Conservation (phyloP, 2,329 filamentous ascomycete genomes). For the Trichophyton verrucosum region DNA sequence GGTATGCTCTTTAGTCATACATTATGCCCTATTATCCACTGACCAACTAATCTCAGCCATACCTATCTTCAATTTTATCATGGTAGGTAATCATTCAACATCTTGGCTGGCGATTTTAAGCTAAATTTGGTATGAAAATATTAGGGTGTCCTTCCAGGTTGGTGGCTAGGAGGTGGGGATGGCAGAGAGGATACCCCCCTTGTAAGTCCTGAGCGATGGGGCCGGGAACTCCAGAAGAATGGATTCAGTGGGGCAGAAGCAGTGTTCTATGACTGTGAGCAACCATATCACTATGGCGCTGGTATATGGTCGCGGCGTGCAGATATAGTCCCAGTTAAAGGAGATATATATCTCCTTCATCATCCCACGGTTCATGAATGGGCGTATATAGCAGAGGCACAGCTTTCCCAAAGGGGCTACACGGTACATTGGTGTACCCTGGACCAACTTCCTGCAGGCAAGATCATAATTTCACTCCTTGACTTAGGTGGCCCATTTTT, state of each 20-base stretch:
- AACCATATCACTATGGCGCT: neutral
- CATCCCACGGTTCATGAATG: neutral
- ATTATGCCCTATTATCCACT: neutral
- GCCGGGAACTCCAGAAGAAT: neutral
- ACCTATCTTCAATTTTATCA: neutral
- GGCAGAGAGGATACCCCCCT: neutral
- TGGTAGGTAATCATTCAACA: neutral
- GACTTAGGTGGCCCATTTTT: neutral
- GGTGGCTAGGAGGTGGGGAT: constrained; percentile 9
- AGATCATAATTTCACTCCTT: neutral
- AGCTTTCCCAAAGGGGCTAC: neutral
- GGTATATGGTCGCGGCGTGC: neutral
- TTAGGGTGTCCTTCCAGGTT: constrained; percentile 7
- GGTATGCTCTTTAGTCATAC: neutral
- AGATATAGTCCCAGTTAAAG: neutral
- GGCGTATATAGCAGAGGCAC: neutral
- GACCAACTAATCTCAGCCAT: neutral
- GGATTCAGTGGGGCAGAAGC: constrained; percentile 6
- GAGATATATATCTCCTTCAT: neutral
- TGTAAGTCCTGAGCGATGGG: constrained; percentile 2
- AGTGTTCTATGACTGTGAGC: neutral
- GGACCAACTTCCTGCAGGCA: neutral
- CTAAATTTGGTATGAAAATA: neutral
- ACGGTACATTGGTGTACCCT: neutral
- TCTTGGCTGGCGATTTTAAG: too few relatives aligned